Evolutionary conservation across 2,329 filamentous ascomycete species (phyloP), one percentile per base, ranked within the genome.

Genomic region (Colletotrichum destructivum): DNA sequence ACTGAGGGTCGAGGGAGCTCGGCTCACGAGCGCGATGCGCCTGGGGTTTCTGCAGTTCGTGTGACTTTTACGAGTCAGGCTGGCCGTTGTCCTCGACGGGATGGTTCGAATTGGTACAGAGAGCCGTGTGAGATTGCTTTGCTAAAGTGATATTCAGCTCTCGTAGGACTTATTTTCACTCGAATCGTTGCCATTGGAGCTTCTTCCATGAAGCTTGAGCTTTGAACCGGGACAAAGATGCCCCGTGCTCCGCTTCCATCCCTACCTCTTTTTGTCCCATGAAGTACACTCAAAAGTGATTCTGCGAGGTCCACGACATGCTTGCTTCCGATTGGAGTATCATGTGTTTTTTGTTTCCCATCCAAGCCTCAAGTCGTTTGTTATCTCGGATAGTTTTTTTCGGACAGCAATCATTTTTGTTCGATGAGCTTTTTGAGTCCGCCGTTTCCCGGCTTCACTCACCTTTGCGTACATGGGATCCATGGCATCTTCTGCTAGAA

Each of bases 171-270:
- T 26, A 26, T 18, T 38, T 38, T 11, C 2, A 38, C 13, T 49
- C n/a, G 18, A 40, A 21, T 26, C 18, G 23, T 42, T 42, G 60
- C n/a, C n/a, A 18, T 54, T n/a, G 68, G 35, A 67, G 63, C 47
- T 67, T 42, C 31, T 18, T 57, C 38, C 18, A 38, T 38, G 15
- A 23, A 62, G 57, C 26, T 62, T 31, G 21, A 68, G 68, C 68
- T 68, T 62, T 16, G 38, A 42, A n/a, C 7, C 69, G 69, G 69
- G 69, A 56, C 16, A 71, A 71, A 68, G 44, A 68, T 68, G 18
- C 7, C 38, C 68, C 68, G 68, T 12, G 60, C 18, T 65, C 52
- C 61, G 57, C 47, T 12, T 26, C 7, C 21, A 62, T 23, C 47
- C 8, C n/a, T 42, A 35, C 5, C n/a, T 13, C n/a, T 42, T 9